Evolutionary conservation across 2,329 filamentous ascomycete genomes (phyloP), one percentile per base, ranked within the genome.

Genomic region (Claviceps sp.): DNA sequence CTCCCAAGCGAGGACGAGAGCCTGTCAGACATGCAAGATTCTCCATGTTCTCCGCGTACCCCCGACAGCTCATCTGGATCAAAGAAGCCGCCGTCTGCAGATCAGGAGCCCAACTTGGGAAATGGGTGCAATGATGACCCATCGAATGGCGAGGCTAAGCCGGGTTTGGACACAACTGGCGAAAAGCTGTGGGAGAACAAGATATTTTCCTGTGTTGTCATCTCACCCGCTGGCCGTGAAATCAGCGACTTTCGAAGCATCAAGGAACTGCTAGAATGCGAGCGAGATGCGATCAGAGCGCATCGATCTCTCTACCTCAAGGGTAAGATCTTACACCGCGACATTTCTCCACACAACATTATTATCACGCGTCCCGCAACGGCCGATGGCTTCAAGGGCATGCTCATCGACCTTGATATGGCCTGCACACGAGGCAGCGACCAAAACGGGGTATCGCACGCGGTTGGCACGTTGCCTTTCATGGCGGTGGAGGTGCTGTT

Each of bases 401-500:
- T 59, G 2, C 55, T 62, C 0, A 59, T 62, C 1, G 59, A 60
- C 5, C 52, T 62, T 7, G 57, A 58, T 24, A n/a, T 53, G 1
- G 55, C 55, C 1, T 50, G 48, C 10, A 53, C 54, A 41, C 30
- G 61, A 16, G 59, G 57, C 49, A 53, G 53, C 16, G 53, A 58
- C 1, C 57, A 50, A 7, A 58, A 60, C 52, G 53, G 60, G 48
- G 60, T 54, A 34, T 41, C 59, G 54, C 46, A 67, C 53, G 53
- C 54, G 44, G 58, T 56, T 30, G 62, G 64, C 41, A 67, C 59
- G 34, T 61, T 64, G 55, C 55, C 64, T 45, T 67, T 65, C 47
- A 69, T 68, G 59, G 65, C 62, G 0, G 60, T 66, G 37, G 61
- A 65, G 49, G 62, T 70, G 10, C 54, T 70, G 7, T 48, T 56